These are phyloP conservation scores for Pseudoneurospora amorphoporcata DNA, from an alignment of 495 filamentous ascomycete species.

Conservation along the genomic window DNA sequence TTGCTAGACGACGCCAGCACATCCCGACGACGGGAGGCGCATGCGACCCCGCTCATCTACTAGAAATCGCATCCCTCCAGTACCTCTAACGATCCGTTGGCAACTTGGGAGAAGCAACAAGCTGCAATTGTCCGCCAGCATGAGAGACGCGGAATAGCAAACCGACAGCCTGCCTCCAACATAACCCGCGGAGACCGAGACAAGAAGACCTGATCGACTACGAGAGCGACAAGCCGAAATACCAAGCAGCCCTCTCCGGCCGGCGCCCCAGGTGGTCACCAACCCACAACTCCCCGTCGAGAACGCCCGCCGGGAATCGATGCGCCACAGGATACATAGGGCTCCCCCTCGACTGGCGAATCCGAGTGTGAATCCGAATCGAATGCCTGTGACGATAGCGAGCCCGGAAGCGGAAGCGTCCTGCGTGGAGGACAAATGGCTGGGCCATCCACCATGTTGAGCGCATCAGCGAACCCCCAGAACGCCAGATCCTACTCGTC, in stretches of 20 bases:
- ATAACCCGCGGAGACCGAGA: background rate
- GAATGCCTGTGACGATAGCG: slow-evolving; percentile 12
- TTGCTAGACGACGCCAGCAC: background rate
- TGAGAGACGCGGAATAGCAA: background rate
- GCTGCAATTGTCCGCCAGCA: background rate
- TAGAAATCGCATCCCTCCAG: background rate
- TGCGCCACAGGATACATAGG: background rate
- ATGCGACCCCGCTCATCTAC: background rate
- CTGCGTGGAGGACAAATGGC: slow-evolving; percentile 40
- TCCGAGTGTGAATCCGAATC: slow-evolving; percentile 1
- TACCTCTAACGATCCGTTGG: background rate
- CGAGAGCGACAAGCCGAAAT: background rate
- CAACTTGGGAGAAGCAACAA: background rate
- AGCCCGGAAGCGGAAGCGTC: slow-evolving; percentile 21
- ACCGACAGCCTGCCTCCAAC: background rate
- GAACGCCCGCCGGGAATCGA: slow-evolving; percentile 3
- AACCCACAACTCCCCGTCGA: slow-evolving; percentile 2
- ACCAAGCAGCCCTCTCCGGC: background rate
- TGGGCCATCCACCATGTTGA: slow-evolving; percentile 48
- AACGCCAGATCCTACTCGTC: slow-evolving; percentile 44
- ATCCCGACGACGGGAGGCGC: background rate
- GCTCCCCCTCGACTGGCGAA: slow-evolving; percentile 3
- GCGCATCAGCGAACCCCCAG: slow-evolving; percentile 61
- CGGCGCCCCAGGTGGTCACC: background rate
- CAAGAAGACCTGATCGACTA: background rate